Evolutionary conservation across 495 filamentous ascomycete species (phyloP).

Genomic region (Aspergillus saccharolyticus): DNA sequence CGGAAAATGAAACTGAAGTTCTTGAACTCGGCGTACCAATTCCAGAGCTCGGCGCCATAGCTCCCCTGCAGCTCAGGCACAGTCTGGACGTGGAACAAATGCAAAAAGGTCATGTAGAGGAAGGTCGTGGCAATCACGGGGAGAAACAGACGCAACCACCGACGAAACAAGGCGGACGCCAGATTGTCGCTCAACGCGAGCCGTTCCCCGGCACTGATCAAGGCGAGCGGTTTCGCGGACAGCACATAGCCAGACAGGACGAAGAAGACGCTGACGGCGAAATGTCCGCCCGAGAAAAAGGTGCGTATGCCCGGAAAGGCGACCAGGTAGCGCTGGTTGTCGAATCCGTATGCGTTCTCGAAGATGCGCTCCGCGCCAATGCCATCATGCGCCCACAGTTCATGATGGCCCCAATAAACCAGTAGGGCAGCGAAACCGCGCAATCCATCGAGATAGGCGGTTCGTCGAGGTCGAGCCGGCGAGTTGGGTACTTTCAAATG

Average conservation of each 20-base stretch:
- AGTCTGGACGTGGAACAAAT: slow-evolving; percentile 43
- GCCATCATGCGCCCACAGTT: slow-evolving; percentile 31
- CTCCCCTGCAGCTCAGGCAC: slow-evolving; percentile 29
- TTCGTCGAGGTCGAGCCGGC: slow-evolving; percentile 15
- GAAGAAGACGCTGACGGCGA: slow-evolving; percentile 55
- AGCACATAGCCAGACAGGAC: slow-evolving; percentile 56
- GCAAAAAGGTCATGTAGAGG: slow-evolving; percentile 44
- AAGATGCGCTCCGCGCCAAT: slow-evolving; percentile 18
- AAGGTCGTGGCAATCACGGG: slow-evolving; percentile 46
- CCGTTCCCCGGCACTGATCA: slow-evolving; percentile 43
- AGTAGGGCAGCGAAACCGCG: slow-evolving; percentile 51
- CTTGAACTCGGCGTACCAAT: slow-evolving; percentile 55
- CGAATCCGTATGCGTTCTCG: slow-evolving; percentile 29
- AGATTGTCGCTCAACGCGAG: slow-evolving; percentile 28
- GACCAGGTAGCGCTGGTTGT: slow-evolving; percentile 23
- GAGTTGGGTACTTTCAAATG: not conserved
- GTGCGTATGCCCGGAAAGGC: slow-evolving; percentile 38
- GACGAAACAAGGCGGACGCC: slow-evolving; percentile 42
- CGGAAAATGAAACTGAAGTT: slow-evolving; percentile 56
- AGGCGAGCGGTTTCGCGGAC: slow-evolving; percentile 43
- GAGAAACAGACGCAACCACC: slow-evolving; percentile 41
- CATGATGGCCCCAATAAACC: slow-evolving; percentile 41
- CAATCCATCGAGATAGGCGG: slow-evolving; percentile 49
- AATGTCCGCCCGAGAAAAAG: slow-evolving; percentile 46
- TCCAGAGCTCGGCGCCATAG: slow-evolving; percentile 43